Base-by-base conservation (phyloP, 2,329 filamentous ascomycete genomes). In the Arthrocladium fulminans region DNA sequence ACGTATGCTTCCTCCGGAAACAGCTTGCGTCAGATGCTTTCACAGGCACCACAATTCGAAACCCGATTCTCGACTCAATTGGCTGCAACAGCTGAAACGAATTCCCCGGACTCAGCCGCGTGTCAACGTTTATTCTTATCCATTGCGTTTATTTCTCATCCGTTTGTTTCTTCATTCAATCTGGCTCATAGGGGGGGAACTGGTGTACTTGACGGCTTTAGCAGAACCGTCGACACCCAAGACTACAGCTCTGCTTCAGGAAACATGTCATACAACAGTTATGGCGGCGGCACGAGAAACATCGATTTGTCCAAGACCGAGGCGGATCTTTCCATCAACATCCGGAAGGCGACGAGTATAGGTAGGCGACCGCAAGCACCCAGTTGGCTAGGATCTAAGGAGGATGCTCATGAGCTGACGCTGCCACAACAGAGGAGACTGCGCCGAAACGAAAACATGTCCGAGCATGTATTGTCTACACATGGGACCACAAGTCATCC, bases 401-500 rank as follows among this genome's bases (percentile, higher is more conserved):
- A 27, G 4, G 17, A 13, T 2, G 23, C 4, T 20, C 40, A 43
- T 17, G n/a, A 35, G 15, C 29, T 38, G 25, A 27, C 34, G 23
- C n/a, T 58, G 56, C 55, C 56, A 65, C 70, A 50, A 71, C 55
- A 23, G 44, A 47, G 24, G 42, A 54, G 40, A 55, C 61, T 78
- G 79, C 56, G 3, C 56, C 56, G 17, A 58, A 58, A 32, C 49
- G 78, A 52, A 98, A 98, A 72, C 92, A 98, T 85, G 92, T 98
- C 50, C 86, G 92, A 63, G 88, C 86, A 67, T 94, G 88, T 65
- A 98, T 98, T 61, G 90, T 98, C 39, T 97, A 97, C 68, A 97
- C 90, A 51, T 98, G 92, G 92, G 92, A 98, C 70, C 88, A 98
- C 73, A 94, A 94, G 72, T 94, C 85, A 56, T 94, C 89, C 35